Base-by-base conservation (phyloP, 2,329 filamentous ascomycete genomes). In the Colletotrichum sansevieriae region DNA sequence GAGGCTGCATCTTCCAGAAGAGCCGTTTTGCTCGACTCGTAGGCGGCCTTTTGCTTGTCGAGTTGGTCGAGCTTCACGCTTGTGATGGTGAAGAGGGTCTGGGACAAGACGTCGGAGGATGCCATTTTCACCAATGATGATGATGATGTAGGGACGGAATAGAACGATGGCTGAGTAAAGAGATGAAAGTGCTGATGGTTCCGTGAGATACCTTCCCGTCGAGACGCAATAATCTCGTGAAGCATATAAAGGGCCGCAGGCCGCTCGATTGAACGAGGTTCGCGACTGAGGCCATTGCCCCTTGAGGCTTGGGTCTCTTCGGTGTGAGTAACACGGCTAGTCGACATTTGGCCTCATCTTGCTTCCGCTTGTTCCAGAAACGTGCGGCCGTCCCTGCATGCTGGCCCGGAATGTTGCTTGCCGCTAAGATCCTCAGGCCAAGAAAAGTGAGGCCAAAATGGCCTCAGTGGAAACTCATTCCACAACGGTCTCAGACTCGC, bases 51-150 rank as follows among this genome's bases (percentile, higher is more conserved):
- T 69, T 87, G 83, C 71, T 84, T 85, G 33, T 82, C 80, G 8
- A 90, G 81, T 72, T 89, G 85, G n/a, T 78, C 78, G 68, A 90
- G 83, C 73, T 89, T 90, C 65, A 84, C 85, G 44, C 78, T 78
- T 20, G 85, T 88, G 74, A 88, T 86, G 39, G 84, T 83, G 61
- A 84, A 82, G 33, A 88, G 82, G 13, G 86, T 87, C 63, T 85
- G 80, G 6, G 86, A 85, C 41, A 87, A 80, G 49, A 81, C 74
- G 29, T 78, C 75, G 4, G 75, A 73, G 54, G 78, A 80, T 55
- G 78, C 74, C 78, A 81, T 81, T 35, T 20, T 69, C 49, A 10
- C 10, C 41, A 15, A 41, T 43, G 20, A 46, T 22, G 13, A 18
- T 37, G 44, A 4, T 15, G 15, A 51, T 29, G 25, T 6, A 7